Conservation (phyloP, 305 asterid genomes). For the Rubia balearica region DNA sequence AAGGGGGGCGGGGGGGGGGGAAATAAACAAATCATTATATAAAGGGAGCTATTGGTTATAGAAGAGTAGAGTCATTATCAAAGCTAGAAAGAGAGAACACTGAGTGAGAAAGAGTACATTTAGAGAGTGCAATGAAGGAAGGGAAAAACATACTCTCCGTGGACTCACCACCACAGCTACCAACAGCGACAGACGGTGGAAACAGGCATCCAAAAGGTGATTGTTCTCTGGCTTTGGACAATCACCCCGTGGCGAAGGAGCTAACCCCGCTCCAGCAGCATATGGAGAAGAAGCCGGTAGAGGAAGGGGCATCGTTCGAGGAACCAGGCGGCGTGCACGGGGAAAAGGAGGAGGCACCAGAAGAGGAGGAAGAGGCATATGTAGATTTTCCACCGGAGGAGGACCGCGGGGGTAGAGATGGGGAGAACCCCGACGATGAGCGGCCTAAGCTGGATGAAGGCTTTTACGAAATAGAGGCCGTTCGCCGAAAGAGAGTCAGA, state of each 20-base stretch:
- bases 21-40: neutral
- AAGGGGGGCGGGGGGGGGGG: neutral
- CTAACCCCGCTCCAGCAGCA: neutral
- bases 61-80: neutral
- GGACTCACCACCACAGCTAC: neutral
- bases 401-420: conserved; percentile 24
- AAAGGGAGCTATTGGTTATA: neutral
- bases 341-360: conserved; percentile 19
- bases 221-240: too few species aligned
- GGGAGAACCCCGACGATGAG: conserved; percentile 27
- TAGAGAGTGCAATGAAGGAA: neutral
- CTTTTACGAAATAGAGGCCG: conserved; percentile 76
- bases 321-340: too few species aligned
- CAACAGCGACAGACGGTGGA: neutral
- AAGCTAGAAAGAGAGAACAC: neutral
- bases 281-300: too few species aligned
- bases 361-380: conserved; percentile 27
- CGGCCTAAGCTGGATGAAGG: conserved; percentile 80
- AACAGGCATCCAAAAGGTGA: neutral
- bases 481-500: conserved; percentile 63
- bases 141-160: neutral
- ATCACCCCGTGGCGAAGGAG: neutral
- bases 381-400: conserved; percentile 29
- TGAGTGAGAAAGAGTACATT: neutral
- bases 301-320: too few species aligned